Evolutionary conservation across 208 protist genomes (phyloP).

Genomic region (Balamuthia mandrillaris): DNA sequence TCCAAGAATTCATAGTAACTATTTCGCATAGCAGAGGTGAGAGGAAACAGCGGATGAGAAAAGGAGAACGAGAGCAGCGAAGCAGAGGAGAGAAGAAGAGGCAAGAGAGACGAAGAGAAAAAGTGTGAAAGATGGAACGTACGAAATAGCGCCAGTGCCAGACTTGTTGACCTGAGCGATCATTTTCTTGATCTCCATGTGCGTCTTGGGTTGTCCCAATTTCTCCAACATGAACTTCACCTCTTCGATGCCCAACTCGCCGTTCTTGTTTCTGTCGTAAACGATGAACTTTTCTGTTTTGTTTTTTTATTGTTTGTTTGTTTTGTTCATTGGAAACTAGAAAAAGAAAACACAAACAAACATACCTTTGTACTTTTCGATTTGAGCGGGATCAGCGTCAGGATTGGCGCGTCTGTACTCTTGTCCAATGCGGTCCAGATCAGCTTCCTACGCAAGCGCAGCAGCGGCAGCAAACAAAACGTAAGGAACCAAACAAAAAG

Average conservation of each 20-base stretch:
- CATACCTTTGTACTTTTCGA: conserved; percentile 31
- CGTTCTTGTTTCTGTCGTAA: conserved; percentile 40
- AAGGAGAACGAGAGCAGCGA: neutral
- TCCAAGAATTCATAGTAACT: conserved; percentile 14
- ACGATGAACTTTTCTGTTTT: conserved; percentile 42
- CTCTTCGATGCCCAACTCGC: conserved; percentile 42
- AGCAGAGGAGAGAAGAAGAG: neutral
- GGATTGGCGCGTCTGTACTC: neutral
- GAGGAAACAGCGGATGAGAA: neutral
- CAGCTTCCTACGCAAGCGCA: too few relatives aligned
- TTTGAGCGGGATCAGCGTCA: neutral
- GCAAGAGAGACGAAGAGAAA: neutral
- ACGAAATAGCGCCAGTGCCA: conserved; percentile 36
- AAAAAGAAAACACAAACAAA: too few relatives aligned
- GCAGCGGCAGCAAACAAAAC: too few relatives aligned
- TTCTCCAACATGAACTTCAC: conserved; percentile 51
- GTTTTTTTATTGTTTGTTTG: too few relatives aligned
- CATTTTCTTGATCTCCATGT: conserved; percentile 61
- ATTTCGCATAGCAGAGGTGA: neutral
- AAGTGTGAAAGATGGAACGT: conserved; percentile 24
- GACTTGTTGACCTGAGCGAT: conserved; percentile 42
- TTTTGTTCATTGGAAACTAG: too few relatives aligned
- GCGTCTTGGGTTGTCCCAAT: conserved; percentile 46
- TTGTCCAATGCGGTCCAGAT: neutral
- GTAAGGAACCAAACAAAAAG: too few relatives aligned